These are phyloP conservation scores for Hortiboletus flavorubellus DNA, from an alignment of 768 basidiomycete species.

Conservation along the genomic window DNA sequence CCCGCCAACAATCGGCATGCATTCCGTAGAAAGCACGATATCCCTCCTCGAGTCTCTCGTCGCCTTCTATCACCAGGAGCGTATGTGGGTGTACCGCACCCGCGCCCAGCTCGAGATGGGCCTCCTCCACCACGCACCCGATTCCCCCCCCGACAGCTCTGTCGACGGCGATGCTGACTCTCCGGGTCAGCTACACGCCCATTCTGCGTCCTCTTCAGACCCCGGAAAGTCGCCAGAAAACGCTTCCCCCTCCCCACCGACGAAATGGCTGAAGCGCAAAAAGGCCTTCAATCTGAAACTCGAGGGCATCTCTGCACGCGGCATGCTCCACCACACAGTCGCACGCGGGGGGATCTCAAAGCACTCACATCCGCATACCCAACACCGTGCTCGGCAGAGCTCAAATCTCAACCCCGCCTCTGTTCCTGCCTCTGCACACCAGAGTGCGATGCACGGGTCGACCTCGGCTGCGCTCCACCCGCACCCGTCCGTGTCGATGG, in stretches of 20 bases:
- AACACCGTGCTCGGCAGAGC: slow-evolving; percentile 30
- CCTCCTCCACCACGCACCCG: slow-evolving; percentile 21
- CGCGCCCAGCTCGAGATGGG: slow-evolving; percentile 57
- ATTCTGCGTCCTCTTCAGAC: slow-evolving; percentile 19
- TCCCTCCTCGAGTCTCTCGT: slow-evolving; percentile 62
- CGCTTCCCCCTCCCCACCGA: slow-evolving; percentile 24
- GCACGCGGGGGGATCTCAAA: slow-evolving; percentile 27
- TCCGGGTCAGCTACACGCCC: slow-evolving; percentile 9
- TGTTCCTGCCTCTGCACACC: slow-evolving; percentile 7
- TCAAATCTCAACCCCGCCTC: slow-evolving; percentile 31
- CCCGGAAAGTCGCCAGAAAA: slow-evolving; percentile 32
- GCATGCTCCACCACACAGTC: slow-evolving; percentile 14
- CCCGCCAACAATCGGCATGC: slow-evolving; percentile 28
- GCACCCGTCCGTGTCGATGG: slow-evolving; percentile 13
- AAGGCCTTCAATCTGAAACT: slow-evolving; percentile 53
- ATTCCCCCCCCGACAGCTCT: slow-evolving; percentile 5
- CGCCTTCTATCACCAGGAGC: slow-evolving; percentile 66
- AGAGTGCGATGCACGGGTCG: slow-evolving; percentile 11
- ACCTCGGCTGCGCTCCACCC: slow-evolving; percentile 14
- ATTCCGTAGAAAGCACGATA: slow-evolving; percentile 46
- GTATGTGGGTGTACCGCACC: slow-evolving; percentile 67
- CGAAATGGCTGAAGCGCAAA: slow-evolving; percentile 55
- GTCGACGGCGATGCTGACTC: slow-evolving; percentile 22
- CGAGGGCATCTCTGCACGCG: slow-evolving; percentile 38
- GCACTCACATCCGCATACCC: slow-evolving; percentile 22